A percentile compares a stretch with the other conserved stretches of the same genome.
phyloP scores from a whole-genome alignment of 177 flowering plant species.

The Telopea speciosissima region DNA sequence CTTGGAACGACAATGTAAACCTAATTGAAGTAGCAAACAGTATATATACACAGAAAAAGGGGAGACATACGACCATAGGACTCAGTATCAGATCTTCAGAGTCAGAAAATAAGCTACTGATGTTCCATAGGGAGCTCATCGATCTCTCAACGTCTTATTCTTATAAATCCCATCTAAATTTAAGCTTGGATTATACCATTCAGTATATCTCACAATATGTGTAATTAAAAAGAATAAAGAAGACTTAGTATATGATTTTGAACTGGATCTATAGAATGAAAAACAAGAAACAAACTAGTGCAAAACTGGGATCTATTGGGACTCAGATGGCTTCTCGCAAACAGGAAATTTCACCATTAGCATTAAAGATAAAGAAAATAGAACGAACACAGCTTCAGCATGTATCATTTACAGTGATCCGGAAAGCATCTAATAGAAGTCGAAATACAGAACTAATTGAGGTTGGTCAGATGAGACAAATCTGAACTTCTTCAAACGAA shows the following conservation, averaged over 20 bases:
- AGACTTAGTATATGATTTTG: not conserved
- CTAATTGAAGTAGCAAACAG: not conserved
- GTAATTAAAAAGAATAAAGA: too few relatives aligned
- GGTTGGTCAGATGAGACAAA: not conserved
- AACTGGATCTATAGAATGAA: not conserved
- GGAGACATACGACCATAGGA: too few relatives aligned
- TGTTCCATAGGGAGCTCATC: too few relatives aligned
- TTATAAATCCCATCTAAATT: too few relatives aligned
- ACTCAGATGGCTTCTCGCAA: not conserved
- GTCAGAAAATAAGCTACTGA: not conserved
- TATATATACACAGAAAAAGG: too few relatives aligned
- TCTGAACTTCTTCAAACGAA: constrained; percentile 22
- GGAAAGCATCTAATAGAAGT: not conserved
- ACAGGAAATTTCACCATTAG: too few relatives aligned
- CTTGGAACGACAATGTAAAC: not conserved
- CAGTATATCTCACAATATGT: not conserved
- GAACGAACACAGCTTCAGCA: not conserved
- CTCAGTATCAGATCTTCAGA: not conserved
- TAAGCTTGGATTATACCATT: not conserved
- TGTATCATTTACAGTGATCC: too few relatives aligned
- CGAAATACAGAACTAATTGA: not conserved
- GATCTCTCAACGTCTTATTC: too few relatives aligned
- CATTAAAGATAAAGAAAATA: not conserved
- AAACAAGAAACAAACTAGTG: not conserved
- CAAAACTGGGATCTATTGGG: not conserved